Percentiles rank a stretch among this genome's conserved stretches.
Conservation (phyloP, 2,329 filamentous ascomycete genomes). For the Colletotrichum sp. region DNA sequence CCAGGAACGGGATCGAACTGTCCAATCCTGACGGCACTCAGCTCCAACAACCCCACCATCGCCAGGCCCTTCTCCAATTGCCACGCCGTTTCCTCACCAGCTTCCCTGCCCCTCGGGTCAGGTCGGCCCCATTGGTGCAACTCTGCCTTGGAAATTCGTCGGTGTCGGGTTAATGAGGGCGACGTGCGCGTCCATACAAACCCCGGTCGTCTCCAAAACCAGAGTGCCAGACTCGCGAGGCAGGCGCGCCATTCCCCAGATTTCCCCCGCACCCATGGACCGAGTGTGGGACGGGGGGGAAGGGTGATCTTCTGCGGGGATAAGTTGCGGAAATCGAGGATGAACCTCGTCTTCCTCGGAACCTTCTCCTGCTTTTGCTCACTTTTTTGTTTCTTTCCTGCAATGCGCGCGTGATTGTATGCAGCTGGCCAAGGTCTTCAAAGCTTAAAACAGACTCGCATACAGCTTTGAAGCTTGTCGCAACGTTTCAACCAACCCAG, state of each 20-base stretch:
- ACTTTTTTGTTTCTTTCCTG: not conserved
- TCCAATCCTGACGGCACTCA: not conserved
- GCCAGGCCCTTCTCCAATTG: not conserved
- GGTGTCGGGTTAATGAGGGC: conserved; percentile 2
- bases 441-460: not conserved
- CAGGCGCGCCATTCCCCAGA: conserved; percentile 6
- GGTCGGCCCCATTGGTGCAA: conserved; percentile 9
- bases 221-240: not conserved
- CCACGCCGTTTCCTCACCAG: not conserved
- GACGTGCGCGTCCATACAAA: not conserved
- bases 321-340: conserved; percentile 10
- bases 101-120: not conserved
- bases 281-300: not conserved
- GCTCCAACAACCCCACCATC: not conserved
- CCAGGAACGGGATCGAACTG: not conserved
- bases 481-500: not conserved
- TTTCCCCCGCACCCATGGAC: conserved; percentile 13
- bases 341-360: not conserved
- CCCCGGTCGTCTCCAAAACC: not conserved
- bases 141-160: not conserved
- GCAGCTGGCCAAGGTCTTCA: not conserved
- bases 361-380: not conserved
- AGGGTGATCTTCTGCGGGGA: conserved; percentile 6
- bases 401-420: not conserved
- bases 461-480: not conserved